A percentile compares a stretch with the other conserved stretches of the same genome.
Evolutionary conservation across 1,284 basidiomycete genomes (phyloP).

Genomic region (Anthracocystis panici-leucophaei): DNA sequence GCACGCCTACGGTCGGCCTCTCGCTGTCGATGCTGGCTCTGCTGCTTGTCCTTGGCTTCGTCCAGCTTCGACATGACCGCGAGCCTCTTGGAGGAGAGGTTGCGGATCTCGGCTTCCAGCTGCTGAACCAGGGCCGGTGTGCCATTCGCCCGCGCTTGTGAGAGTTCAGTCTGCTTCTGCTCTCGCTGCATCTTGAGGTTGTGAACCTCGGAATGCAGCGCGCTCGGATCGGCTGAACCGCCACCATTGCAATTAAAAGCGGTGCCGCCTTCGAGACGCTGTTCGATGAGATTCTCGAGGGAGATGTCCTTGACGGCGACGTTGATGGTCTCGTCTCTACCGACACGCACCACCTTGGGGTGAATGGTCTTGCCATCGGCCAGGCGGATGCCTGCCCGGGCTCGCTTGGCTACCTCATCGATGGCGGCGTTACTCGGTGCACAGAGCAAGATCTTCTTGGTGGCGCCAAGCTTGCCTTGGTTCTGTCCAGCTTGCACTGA

Average conservation of each 20-base stretch:
- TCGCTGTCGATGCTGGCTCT: conserved; percentile 53
- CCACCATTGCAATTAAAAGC: conserved; percentile 28
- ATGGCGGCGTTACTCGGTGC: conserved; percentile 99
- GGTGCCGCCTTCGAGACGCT: conserved; percentile 29
- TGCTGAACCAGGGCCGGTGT: conserved; percentile 32
- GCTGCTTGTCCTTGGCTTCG: conserved; percentile 59
- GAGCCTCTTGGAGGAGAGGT: conserved; percentile 48
- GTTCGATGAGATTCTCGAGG: conserved; percentile 74
- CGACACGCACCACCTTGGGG: conserved; percentile 89
- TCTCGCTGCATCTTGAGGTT: conserved; percentile 54
- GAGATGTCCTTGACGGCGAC: conserved; percentile 86
- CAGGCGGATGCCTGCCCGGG: conserved; percentile 81
- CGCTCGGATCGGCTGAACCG: conserved; percentile 31
- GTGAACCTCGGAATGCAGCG: conserved; percentile 47
- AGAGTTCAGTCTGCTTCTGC: conserved; percentile 55
- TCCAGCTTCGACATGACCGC: conserved; percentile 57
- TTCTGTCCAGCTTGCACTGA: conserved; percentile 38
- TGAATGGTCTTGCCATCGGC: conserved; percentile 74
- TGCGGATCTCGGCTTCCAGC: conserved; percentile 54
- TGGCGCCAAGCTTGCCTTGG: conserved; percentile 36
- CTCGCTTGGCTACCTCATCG: conserved; percentile 90
- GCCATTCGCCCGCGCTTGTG: conserved; percentile 33
- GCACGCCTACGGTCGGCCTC: conserved; percentile 58
- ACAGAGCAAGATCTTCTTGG: conserved; percentile 87
- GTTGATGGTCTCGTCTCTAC: conserved; percentile 83